Conservation (phyloP, 2,329 filamentous ascomycete species). For the Colletotrichum agaves region DNA sequence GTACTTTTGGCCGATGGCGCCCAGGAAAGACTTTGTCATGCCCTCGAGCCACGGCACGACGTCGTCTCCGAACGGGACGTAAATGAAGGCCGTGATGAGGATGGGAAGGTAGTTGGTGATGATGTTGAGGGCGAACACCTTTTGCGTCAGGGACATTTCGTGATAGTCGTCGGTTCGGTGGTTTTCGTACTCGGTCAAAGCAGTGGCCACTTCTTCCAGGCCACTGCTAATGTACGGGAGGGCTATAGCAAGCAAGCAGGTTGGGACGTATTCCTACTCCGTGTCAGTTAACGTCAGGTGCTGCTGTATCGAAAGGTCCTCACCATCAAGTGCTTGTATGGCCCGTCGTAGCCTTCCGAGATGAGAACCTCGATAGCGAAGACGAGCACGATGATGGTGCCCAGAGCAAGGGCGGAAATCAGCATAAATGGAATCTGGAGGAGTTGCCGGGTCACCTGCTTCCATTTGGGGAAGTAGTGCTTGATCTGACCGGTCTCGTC, state of each 20-base stretch:
- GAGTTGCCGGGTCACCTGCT: slow-evolving; percentile 72
- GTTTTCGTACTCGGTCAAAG: slow-evolving; percentile 77
- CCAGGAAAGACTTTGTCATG: slow-evolving; percentile 62
- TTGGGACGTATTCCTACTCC: slow-evolving; percentile 75
- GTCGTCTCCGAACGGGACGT: slow-evolving; percentile 77
- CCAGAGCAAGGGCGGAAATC: slow-evolving; percentile 67
- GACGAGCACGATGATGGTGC: slow-evolving; percentile 73
- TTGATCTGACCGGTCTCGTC: slow-evolving; percentile 73
- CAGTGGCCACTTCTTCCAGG: slow-evolving; percentile 71
- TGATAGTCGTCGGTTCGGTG: slow-evolving; percentile 77
- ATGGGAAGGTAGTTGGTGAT: slow-evolving; percentile 84
- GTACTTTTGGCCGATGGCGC: slow-evolving; percentile 60
- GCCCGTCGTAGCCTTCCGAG: slow-evolving; percentile 77
- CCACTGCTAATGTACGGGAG: slow-evolving; percentile 73
- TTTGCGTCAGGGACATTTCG: slow-evolving; percentile 76
- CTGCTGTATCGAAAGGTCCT: slow-evolving; percentile 38
- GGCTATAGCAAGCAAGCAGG: slow-evolving; percentile 73
- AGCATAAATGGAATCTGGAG: slow-evolving; percentile 76
- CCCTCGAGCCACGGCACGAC: slow-evolving; percentile 75
- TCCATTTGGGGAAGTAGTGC: slow-evolving; percentile 71
- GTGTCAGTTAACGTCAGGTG: not conserved
- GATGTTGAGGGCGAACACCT: slow-evolving; percentile 82
- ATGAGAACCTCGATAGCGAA: slow-evolving; percentile 82
- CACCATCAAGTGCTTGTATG: slow-evolving; percentile 73
- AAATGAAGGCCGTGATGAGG: slow-evolving; percentile 81